A percentile compares a stretch with the other conserved stretches of the same genome.
Evolutionary conservation across 1,139 yeast species (phyloP).

Genomic region (Taiozyma sp.): DNA sequence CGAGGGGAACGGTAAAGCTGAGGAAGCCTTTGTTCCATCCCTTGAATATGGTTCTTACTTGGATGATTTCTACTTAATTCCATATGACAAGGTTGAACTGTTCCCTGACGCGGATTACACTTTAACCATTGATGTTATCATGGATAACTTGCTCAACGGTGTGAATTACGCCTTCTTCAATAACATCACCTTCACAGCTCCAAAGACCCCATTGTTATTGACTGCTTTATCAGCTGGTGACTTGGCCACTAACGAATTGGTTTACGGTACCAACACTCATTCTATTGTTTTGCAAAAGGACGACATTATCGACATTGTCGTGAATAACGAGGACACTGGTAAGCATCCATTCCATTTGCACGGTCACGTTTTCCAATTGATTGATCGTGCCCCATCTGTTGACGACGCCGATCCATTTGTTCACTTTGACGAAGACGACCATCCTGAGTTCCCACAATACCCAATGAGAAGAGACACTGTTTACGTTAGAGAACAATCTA

Average conservation of each 20-base stretch:
- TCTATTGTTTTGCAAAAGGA: conserved; percentile 65
- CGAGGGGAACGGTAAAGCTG: conserved; percentile 39
- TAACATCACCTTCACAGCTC: conserved; percentile 68
- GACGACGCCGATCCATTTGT: conserved; percentile 48
- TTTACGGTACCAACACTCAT: conserved; percentile 82
- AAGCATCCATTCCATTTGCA: conserved; percentile 88
- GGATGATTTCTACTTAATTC: conserved; percentile 66
- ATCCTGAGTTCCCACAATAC: conserved; percentile 52
- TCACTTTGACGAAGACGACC: conserved; percentile 44
- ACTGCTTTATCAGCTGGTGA: conserved; percentile 74
- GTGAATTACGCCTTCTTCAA: conserved; percentile 89
- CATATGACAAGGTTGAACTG: conserved; percentile 46
- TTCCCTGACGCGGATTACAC: conserved; percentile 64
- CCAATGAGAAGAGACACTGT: conserved; percentile 74
- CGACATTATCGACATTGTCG: conserved; percentile 61
- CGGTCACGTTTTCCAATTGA: conserved; percentile 72
- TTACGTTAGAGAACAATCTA: conserved; percentile 62
- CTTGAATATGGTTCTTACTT: conserved; percentile 41
- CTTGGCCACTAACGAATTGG: conserved; percentile 43
- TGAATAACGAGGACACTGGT: conserved; percentile 72
- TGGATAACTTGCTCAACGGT: conserved; percentile 82
- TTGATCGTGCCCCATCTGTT: conserved; percentile 48
- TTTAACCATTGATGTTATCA: conserved; percentile 60
- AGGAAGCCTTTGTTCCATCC: conserved; percentile 39
- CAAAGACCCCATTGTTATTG: conserved; percentile 78